Base-by-base conservation (phyloP, 2,329 filamentous ascomycete genomes). In the Trichoderma sp. region DNA sequence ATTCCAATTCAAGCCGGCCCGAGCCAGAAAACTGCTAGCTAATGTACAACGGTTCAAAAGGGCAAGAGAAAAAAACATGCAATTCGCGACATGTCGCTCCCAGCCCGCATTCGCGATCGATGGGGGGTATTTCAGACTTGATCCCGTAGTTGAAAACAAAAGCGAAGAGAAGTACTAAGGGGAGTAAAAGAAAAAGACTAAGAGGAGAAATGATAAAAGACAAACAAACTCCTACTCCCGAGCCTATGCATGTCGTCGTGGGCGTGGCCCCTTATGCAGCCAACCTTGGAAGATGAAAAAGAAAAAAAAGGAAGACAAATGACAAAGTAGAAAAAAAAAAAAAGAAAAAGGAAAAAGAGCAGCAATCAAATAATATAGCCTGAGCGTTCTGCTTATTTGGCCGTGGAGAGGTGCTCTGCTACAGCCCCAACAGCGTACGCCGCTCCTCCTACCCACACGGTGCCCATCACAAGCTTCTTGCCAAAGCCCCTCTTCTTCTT, bases 381-480 rank as follows among this genome's bases (percentile, higher is more conserved):
- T 21, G n/a, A 28, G 18, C 21, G 24, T 26, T 55, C 21, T 43
- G 39, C 24, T 0, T 46, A 58, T 67, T 70, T 70, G 43, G 84
- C 83, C 0, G 81, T 86, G 54, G 79, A 82, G 68, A 89, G 83
- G 66, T 85, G 87, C 72, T 91, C 88, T 1, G 81, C 81, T n/a
- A 88, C 79, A 16, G 88, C 83, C 10, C 88, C 87, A 24, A 87
- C 78, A 1, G 83, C 84, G 73, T 90, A 91, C 1, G 84, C 84
- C 2, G 85, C 78, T 1, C 84, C 87, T 1, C 83, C 86, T 1
- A 87, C 79, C 77, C 84, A 87, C 0, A 81, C 81, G 2, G 86
- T 87, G 0, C 87, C 86, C 0, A 88, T 71, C 2, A 86, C 70
- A 26, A 87, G 72, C 71, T 84, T 85, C 74, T 83, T 86, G 0